Evolutionary conservation across 257 asterid genomes (phyloP), one percentile per base, ranked within the genome.

Genomic region (Fraxinus americana): DNA sequence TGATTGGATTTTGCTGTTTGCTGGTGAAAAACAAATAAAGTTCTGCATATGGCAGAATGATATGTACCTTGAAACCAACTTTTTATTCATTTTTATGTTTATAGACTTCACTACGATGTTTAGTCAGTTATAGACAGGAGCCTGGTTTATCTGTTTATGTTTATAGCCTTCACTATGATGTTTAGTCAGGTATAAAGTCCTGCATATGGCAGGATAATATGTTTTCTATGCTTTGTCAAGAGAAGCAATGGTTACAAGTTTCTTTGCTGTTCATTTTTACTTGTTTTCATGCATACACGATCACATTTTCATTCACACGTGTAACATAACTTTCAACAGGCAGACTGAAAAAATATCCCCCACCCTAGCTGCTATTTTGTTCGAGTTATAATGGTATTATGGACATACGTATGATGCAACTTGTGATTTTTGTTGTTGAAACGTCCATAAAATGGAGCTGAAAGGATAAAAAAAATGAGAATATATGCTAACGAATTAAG

Each of bases 101-200:
- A 13, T 50, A 50, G 3, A 41, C 21, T 65, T 48, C 35, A 34
- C n/a, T 5, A 35, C 6, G 63, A 12, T 68, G 16, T 57, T 25
- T 48, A 32, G 27, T 52, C 70, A 23, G 70, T 54, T 27, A 41
- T 75, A 63, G 45, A 9, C 13, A 8, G 45, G 45, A 9, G 9
- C 13, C 11, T 3, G 45, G 45, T 39, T 39, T 39, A 39, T 39
- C 45, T 8, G 45, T 72, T 59, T 2, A 17, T 66, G 41, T 30
- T 43, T 17, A 25, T 23, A 34, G n/a, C 65, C 36, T 65, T 48
- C 35, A 34, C n/a, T 5, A 36, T 11, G 63, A 12, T 68, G 10
- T 57, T 25, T 48, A 32, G 36, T 52, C 70, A 23, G 70, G 38
- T 27, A 41, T 78, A 63, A 75, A 41, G 35, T 45, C 69, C n/a